These are phyloP conservation scores for Irpex lacteus DNA, from an alignment of 1,284 basidiomycete species.

Conservation along the genomic window DNA sequence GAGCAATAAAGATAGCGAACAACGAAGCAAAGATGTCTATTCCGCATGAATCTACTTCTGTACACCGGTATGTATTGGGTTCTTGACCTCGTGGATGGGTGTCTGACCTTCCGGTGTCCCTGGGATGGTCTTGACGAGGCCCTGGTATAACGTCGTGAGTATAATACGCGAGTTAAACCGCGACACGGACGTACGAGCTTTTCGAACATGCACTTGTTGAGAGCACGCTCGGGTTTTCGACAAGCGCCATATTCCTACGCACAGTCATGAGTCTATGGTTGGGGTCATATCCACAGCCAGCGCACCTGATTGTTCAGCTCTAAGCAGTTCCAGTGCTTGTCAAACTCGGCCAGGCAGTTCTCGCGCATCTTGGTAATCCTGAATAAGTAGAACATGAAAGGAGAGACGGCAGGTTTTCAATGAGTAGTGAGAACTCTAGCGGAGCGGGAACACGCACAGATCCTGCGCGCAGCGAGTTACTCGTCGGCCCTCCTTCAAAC, in stretches of 20 bases:
- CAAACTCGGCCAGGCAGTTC: slow-evolving; percentile 87
- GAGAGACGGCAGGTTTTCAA: not conserved
- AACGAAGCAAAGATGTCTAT: slow-evolving; percentile 9
- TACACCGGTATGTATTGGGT: slow-evolving; percentile 75
- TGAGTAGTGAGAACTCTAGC: not conserved
- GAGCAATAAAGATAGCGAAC: not conserved
- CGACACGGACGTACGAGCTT: slow-evolving; percentile 65
- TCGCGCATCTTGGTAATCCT: slow-evolving; percentile 94
- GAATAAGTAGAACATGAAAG: not conserved
- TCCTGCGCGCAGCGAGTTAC: slow-evolving; percentile 96
- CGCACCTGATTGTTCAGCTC: slow-evolving; percentile 92
- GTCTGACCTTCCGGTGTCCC: slow-evolving; percentile 83
- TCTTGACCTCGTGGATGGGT: slow-evolving; percentile 89
- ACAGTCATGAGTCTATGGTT: not conserved
- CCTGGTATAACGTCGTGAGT: slow-evolving; percentile 43
- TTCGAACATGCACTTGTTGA: slow-evolving; percentile 97
- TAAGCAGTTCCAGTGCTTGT: slow-evolving; percentile 94
- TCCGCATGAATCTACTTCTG: slow-evolving; percentile 60
- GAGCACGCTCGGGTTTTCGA: slow-evolving; percentile 83
- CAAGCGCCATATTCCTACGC: slow-evolving; percentile 87
- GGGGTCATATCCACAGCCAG: not conserved
- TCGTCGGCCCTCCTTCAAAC: slow-evolving; percentile 92
- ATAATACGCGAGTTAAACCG: not conserved
- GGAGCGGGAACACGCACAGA: slow-evolving; percentile 59
- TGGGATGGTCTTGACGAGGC: slow-evolving; percentile 90